A percentile compares a stretch with the other conserved stretches of the same genome.
Conservation (phyloP, 1,139 yeast genomes). For the Candida dubliniensis region DNA sequence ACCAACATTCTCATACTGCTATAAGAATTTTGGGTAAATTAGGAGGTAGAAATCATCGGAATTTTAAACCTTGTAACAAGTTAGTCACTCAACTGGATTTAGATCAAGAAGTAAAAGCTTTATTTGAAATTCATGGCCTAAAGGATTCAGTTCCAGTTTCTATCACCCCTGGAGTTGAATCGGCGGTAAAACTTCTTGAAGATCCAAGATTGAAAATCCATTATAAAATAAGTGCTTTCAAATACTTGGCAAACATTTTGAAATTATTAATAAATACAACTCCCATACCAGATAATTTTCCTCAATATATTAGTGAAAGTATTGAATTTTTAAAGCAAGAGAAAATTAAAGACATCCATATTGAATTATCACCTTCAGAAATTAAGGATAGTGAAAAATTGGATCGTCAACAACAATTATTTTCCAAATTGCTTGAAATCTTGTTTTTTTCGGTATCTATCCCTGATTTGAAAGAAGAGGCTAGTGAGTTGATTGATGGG, state of each 20-base stretch:
- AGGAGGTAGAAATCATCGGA: conserved; percentile 93
- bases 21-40: conserved; percentile 89
- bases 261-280: conserved; percentile 69
- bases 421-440: conserved; percentile 62
- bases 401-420: conserved; percentile 60
- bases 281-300: conserved; percentile 59
- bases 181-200: conserved; percentile 68
- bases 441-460: conserved; percentile 75
- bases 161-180: conserved; percentile 76
- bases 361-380: conserved; percentile 42
- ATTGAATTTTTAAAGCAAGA: conserved; percentile 53
- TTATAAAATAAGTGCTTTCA: conserved; percentile 75
- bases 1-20: conserved; percentile 92
- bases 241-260: conserved; percentile 65
- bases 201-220: conserved; percentile 65
- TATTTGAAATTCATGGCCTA: conserved; percentile 71
- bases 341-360: conserved; percentile 29
- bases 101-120: conserved; percentile 68
- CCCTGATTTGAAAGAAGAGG: conserved; percentile 72
- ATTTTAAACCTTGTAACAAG: conserved; percentile 71
- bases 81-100: conserved; percentile 57
- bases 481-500: conserved; percentile 59
- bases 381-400: conserved; percentile 51
- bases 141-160: conserved; percentile 63
- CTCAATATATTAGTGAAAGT: conserved; percentile 40